Evolutionary conservation across 805 yeast species (phyloP).

Genomic region (Yarrowia sp.): DNA sequence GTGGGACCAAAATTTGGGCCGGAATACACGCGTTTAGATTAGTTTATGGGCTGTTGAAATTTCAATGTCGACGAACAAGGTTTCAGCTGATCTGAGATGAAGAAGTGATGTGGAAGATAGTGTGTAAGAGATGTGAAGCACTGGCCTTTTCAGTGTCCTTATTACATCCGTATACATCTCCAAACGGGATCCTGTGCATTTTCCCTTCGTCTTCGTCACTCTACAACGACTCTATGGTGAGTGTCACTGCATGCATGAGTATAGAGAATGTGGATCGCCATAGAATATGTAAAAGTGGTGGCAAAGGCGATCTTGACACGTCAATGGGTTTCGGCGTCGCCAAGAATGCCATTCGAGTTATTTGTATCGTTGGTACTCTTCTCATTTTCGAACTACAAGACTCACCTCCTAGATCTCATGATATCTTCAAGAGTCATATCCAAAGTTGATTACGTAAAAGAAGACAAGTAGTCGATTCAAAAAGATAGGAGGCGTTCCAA

Average conservation of each 20-base stretch:
- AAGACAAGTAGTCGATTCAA: neutral
- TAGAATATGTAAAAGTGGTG: neutral
- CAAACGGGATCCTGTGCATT: too few species aligned
- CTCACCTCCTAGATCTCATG: constrained; percentile 9
- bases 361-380: too few species aligned
- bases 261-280: neutral
- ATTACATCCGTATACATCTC: neutral
- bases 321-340: neutral
- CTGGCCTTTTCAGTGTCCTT: neutral
- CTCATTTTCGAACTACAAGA: too few species aligned
- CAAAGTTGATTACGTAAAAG: neutral
- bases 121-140: neutral
- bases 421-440: neutral
- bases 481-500: too few species aligned
- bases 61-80: neutral
- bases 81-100: neutral
- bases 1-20: neutral
- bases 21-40: neutral
- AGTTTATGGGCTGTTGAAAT: neutral
- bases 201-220: too few species aligned
- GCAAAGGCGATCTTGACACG: neutral
- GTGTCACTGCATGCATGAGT: neutral
- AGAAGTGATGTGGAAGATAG: neutral
- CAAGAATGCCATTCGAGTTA: too few species aligned
- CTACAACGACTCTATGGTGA: neutral